These are phyloP conservation scores for Tolypocladium inflatum DNA, from an alignment of 2,329 filamentous ascomycete species.

Conservation along the genomic window DNA sequence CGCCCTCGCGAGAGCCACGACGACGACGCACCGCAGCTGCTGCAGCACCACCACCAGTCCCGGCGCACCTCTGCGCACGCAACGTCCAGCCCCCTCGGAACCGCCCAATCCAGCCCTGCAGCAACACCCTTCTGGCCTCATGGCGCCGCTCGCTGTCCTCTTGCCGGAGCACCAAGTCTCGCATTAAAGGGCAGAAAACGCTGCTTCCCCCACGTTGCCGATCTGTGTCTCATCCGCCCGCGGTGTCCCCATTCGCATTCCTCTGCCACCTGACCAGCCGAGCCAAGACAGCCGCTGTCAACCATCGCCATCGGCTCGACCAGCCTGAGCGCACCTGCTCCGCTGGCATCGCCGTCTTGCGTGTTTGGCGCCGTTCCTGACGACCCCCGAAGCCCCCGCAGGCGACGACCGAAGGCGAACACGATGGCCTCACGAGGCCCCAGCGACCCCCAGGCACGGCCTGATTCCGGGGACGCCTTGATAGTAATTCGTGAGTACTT, in stretches of 20 bases:
- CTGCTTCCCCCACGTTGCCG: background rate
- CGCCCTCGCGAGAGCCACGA: background rate
- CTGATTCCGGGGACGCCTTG: slow-evolving; percentile 57
- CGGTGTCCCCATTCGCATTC: background rate
- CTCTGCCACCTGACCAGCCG: background rate
- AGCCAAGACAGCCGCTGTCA: background rate
- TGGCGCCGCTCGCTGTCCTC: slow-evolving; percentile 5
- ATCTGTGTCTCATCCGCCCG: background rate
- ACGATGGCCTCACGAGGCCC: slow-evolving; percentile 33
- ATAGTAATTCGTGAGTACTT: slow-evolving; percentile 59
- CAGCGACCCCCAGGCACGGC: slow-evolving; percentile 30
- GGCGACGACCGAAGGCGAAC: background rate
- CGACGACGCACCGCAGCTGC: background rate
- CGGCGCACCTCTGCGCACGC: background rate
- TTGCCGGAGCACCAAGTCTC: slow-evolving; percentile 5
- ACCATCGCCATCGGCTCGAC: background rate
- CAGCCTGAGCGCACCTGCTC: background rate
- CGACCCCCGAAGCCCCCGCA: background rate
- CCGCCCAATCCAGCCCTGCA: background rate
- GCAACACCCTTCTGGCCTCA: background rate
- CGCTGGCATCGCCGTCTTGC: background rate
- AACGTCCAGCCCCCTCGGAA: background rate
- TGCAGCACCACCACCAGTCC: background rate
- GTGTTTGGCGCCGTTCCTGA: background rate
- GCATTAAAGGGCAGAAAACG: slow-evolving; percentile 1